Percentiles rank a stretch among this genome's conserved stretches.
These are phyloP conservation scores for Liquidambar formosana DNA, from an alignment of 164 flowering plant genomes.

Conservation along the genomic window DNA sequence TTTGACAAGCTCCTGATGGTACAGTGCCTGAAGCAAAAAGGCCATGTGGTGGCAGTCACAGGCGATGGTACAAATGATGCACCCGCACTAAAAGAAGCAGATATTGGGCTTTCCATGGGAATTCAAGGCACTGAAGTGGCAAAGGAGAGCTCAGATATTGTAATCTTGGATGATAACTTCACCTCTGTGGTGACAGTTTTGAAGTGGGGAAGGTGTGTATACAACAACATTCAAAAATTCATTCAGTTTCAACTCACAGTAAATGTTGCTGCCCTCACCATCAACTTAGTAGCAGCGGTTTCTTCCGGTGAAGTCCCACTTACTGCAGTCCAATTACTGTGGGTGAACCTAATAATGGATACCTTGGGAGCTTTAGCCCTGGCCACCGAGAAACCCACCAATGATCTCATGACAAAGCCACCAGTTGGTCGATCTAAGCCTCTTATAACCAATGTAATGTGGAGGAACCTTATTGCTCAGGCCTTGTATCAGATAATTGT, in stretches of 20 bases:
- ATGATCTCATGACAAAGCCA: slow-evolving; percentile 30
- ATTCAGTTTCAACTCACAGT: slow-evolving; percentile 55
- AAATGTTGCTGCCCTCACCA: slow-evolving; percentile 38
- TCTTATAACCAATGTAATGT: slow-evolving; percentile 37
- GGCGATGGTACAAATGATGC: slow-evolving; percentile 54
- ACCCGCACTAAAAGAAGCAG: slow-evolving; percentile 43
- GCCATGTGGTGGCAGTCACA: slow-evolving; percentile 48
- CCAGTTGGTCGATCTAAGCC: slow-evolving; percentile 36
- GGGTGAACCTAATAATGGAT: slow-evolving; percentile 54
- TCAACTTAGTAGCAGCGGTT: slow-evolving; percentile 40
- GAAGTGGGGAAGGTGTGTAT: slow-evolving; percentile 47
- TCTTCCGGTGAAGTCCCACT: slow-evolving; percentile 39
- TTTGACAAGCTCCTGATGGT: slow-evolving; percentile 50
- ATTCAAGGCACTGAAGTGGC: slow-evolving; percentile 47
- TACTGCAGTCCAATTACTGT: slow-evolving; percentile 40
- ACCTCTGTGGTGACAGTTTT: slow-evolving; percentile 35
- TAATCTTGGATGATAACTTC: slow-evolving; percentile 44
- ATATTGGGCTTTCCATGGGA: slow-evolving; percentile 49
- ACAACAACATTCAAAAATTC: slow-evolving; percentile 49
- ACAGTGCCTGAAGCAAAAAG: slow-evolving; percentile 36
- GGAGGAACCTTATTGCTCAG: slow-evolving; percentile 41
- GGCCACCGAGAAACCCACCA: slow-evolving; percentile 32
- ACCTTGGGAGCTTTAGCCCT: slow-evolving; percentile 43
- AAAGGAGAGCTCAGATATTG: slow-evolving; percentile 35
- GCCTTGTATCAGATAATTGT: slow-evolving; percentile 37